phyloP scores from a whole-genome alignment of 2,329 filamentous ascomycete species.

The Scorias spongiosa region DNA sequence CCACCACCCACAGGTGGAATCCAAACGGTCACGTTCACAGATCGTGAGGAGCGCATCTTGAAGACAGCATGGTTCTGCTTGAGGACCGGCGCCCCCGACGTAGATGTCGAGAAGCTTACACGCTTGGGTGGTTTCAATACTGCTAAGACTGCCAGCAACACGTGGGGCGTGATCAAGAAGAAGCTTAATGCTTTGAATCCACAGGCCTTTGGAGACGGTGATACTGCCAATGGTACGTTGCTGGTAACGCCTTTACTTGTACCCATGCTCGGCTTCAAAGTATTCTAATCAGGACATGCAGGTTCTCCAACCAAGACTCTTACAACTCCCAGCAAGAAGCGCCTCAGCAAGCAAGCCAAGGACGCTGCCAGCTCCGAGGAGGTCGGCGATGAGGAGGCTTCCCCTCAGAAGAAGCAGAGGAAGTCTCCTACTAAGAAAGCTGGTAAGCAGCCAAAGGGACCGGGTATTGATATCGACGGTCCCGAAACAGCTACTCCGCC shows the following conservation, averaged over 20 bases:
- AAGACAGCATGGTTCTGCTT: conserved; percentile 18
- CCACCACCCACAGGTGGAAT: too few relatives aligned
- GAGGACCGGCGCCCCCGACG: conserved; percentile 18
- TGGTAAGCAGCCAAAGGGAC: conserved; percentile 5
- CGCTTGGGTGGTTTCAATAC: conserved; percentile 16
- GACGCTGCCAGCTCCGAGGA: conserved; percentile 8
- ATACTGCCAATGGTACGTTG: conserved; percentile 1
- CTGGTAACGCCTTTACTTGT: neutral
- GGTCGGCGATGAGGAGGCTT: conserved; percentile 6
- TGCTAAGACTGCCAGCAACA: conserved; percentile 18
- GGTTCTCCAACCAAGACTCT: neutral
- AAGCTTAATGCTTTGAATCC: conserved; percentile 13
- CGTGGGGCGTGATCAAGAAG: conserved; percentile 21
- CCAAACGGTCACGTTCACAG: conserved; percentile 10
- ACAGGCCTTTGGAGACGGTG: conserved; percentile 6
- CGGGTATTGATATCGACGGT: neutral
- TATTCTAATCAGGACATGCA: neutral
- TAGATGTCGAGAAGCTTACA: conserved; percentile 18
- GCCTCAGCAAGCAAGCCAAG: conserved; percentile 10
- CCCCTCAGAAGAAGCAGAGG: conserved; percentile 7
- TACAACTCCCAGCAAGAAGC: conserved; percentile 10
- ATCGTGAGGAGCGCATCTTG: conserved; percentile 14
- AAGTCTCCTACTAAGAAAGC: conserved; percentile 1
- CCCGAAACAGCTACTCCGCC: too few relatives aligned
- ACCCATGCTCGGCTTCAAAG: neutral